A percentile compares a stretch with the other conserved stretches of the same genome.
These are phyloP conservation scores for Capsicum baccatum DNA, from an alignment of 257 asterid species.

Conservation along the genomic window DNA sequence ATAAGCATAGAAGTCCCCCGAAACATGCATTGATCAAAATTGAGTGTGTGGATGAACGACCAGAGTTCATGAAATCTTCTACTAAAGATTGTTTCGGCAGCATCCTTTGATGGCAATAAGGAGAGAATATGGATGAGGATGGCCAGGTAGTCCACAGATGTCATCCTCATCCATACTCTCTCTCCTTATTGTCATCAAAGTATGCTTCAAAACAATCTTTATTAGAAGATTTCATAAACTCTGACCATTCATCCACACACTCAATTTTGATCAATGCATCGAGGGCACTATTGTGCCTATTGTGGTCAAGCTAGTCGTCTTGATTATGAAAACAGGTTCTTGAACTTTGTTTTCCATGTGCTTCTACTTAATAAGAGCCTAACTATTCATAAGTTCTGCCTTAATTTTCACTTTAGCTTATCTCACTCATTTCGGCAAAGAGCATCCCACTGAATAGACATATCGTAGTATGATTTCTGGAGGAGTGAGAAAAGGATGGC, in stretches of 20 bases:
- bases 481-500: slow-evolving; percentile 20
- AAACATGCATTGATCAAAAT: slow-evolving; percentile 33
- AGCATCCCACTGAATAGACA: neutral
- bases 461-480: neutral
- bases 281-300: no score
- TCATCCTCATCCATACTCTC: no score
- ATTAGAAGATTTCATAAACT: no score
- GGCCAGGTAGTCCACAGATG: neutral
- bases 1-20: slow-evolving; percentile 6
- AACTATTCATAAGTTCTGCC: slow-evolving; percentile 28
- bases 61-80: slow-evolving; percentile 44
- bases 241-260: no score
- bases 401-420: slow-evolving; percentile 26
- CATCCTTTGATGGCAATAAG: slow-evolving; percentile 41
- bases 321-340: no score
- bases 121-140: neutral
- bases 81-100: slow-evolving; percentile 32
- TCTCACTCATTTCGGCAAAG: neutral
- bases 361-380: no score
- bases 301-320: no score
- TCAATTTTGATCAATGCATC: no score
- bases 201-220: no score
- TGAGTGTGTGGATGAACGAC: slow-evolving; percentile 38
- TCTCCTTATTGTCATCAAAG: no score
- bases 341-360: no score